These are phyloP conservation scores for Candida labiduridarum DNA, from an alignment of 1,139 yeast genomes.

Conservation along the genomic window DNA sequence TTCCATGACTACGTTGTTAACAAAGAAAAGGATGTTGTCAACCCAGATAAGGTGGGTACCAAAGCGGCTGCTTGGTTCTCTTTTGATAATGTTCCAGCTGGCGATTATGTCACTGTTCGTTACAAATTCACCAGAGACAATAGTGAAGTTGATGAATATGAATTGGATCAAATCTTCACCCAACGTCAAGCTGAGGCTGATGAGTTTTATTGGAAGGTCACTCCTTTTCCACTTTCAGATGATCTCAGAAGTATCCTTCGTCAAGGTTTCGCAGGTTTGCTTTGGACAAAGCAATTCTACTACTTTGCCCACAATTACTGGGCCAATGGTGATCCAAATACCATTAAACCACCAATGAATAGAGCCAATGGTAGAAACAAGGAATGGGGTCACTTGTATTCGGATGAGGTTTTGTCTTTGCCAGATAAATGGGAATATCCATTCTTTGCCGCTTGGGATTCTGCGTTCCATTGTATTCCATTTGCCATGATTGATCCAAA, in stretches of 20 bases:
- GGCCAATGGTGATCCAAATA: constrained; percentile 85
- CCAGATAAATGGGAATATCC: constrained; percentile 99
- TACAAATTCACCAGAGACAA: constrained; percentile 61
- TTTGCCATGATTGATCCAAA: constrained; percentile 94
- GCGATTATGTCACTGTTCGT: constrained; percentile 86
- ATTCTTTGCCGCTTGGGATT: constrained; percentile 97
- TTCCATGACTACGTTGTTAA: constrained; percentile 83
- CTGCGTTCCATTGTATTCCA: constrained; percentile 95
- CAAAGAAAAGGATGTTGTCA: constrained; percentile 59
- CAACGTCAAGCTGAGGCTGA: constrained; percentile 89
- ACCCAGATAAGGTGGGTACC: constrained; percentile 43
- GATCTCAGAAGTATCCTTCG: constrained; percentile 85
- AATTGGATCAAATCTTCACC: constrained; percentile 72
- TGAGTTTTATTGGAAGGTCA: constrained; percentile 87
- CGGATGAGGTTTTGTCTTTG: constrained; percentile 84
- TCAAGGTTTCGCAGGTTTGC: constrained; percentile 91
- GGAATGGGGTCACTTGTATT: constrained; percentile 89
- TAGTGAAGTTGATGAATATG: constrained; percentile 72
- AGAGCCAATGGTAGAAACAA: constrained; percentile 84
- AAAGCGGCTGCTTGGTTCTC: constrained; percentile 82
- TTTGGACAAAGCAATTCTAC: constrained; percentile 95
- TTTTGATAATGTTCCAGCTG: constrained; percentile 82
- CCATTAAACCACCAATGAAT: constrained; percentile 74
- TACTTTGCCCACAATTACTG: constrained; percentile 86
- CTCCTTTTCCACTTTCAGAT: constrained; percentile 85